Evolutionary conservation across 352 stramenopile genomes (phyloP).

Genomic region (Pythium brachiatum): DNA sequence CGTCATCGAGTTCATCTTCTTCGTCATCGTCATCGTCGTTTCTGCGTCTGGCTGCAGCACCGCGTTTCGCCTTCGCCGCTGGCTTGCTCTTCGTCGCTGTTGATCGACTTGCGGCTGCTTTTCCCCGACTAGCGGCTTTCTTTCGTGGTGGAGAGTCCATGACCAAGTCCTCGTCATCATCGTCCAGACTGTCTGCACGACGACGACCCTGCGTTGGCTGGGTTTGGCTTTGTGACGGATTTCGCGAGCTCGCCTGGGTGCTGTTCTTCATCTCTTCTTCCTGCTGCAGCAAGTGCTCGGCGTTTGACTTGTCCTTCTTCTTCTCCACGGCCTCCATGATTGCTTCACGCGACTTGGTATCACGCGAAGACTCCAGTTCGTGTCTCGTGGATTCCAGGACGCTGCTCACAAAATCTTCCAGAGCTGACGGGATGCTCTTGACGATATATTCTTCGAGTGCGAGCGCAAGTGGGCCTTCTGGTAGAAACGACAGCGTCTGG

Average conservation of each 20-base stretch:
- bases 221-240: constrained; percentile 15
- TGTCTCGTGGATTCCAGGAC: constrained; percentile 71
- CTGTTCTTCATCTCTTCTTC: constrained; percentile 40
- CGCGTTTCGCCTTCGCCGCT: neutral
- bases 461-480: constrained; percentile 59
- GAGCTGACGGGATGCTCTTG: constrained; percentile 76
- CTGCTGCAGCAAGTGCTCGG: constrained; percentile 46
- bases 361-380: constrained; percentile 46
- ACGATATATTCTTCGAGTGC: constrained; percentile 79
- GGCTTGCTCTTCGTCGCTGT: constrained; percentile 2
- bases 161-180: constrained; percentile 24
- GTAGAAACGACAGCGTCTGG: constrained; percentile 72
- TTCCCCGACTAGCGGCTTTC: neutral
- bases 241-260: constrained; percentile 8
- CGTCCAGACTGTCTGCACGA: constrained; percentile 18
- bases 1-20: constrained; percentile 10
- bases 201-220: constrained; percentile 14
- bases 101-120: neutral
- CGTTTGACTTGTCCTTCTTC: constrained; percentile 59
- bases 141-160: constrained; percentile 11
- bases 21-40: constrained; percentile 15
- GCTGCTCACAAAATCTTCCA: constrained; percentile 74
- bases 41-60: constrained; percentile 4
- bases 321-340: constrained; percentile 65
- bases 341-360: constrained; percentile 56